Base-by-base conservation (phyloP, 2,329 filamentous ascomycete genomes). In the Raffaelea arxii region DNA sequence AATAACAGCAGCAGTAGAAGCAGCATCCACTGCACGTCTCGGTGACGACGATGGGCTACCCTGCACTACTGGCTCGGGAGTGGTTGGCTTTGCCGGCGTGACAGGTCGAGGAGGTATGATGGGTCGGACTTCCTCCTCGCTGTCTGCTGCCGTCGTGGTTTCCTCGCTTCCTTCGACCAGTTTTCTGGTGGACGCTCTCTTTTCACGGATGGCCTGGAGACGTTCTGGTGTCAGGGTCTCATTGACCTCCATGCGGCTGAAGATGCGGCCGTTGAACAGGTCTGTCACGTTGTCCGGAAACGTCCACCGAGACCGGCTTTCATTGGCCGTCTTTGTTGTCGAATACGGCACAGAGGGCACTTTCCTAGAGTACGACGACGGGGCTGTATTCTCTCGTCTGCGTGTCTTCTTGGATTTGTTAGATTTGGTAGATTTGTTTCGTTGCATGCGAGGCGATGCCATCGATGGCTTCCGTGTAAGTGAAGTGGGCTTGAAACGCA, bases 221-320 rank as follows among this genome's bases (percentile, higher is more conserved):
- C 70, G 69, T 27, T 68, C 66, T 18, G 75, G 70, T 11, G 75
- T 74, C 12, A 80, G 59, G 65, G 79, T 77, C 60, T 82, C 77
- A 44, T 79, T 74, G 0, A 69, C 76, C 50, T 81, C 75, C 45
- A 75, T 66, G 41, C 68, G 69, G 50, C 68, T 68, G 56, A 81
- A 78, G 40, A 74, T 64, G 38, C 72, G 73, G 18, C 71, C 70
- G 37, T 65, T 72, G 49, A 82, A 68, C 11, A 78, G 63, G 25
- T 77, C 76, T n/a, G 72, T 67, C 54, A 81, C 66, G 51, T 77
- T 78, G 44, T 76, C 73, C 0, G 74, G 67, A 25, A 80, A 58
- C 14, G 69, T 70, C 73, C 75, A 77, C 60, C 70, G 65, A 38
- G 71, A 58, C 21, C 58, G 59, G 50, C 49, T 55, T 53, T 40